phyloP scores from a whole-genome alignment of 768 basidiomycete species.

The Phaffia australis region DNA sequence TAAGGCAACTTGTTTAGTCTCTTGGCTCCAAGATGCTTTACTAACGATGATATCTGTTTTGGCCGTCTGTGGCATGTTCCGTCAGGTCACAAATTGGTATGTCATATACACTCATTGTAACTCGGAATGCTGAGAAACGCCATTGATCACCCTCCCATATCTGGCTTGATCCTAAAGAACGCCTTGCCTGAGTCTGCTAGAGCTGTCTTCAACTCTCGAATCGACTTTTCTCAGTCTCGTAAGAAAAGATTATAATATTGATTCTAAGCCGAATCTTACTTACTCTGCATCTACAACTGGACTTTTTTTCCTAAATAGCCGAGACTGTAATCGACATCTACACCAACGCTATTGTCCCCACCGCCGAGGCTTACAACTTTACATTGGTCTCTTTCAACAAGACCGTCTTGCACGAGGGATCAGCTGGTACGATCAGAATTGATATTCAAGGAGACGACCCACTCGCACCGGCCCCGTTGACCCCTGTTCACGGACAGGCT shows the following conservation, averaged over 20 bases:
- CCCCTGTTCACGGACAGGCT: conserved; percentile 15
- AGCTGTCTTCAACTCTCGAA: conserved; percentile 20
- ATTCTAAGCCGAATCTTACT: background rate
- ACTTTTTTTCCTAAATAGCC: background rate
- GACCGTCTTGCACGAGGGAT: background rate
- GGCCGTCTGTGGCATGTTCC: too few relatives aligned
- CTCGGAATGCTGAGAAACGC: too few relatives aligned
- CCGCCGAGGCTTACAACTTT: conserved; percentile 17
- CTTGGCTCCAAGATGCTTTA: too few relatives aligned
- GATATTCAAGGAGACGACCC: background rate
- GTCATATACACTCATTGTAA: background rate
- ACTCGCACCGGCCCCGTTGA: conserved; percentile 6
- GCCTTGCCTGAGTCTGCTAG: conserved; percentile 17
- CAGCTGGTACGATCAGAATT: conserved; percentile 8
- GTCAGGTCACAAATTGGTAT: too few relatives aligned
- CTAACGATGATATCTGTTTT: background rate
- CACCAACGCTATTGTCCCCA: conserved; percentile 12
- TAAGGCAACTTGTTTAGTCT: conserved; percentile 8
- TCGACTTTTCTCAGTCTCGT: conserved; percentile 24
- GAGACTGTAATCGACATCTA: conserved; percentile 22
- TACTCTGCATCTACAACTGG: background rate
- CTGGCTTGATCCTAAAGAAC: background rate
- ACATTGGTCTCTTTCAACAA: conserved; percentile 9
- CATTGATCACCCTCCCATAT: background rate
- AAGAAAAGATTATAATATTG: background rate